These are phyloP conservation scores for Entomortierella beljakovae DNA, from an alignment of 192 early-diverging fungal species.

Conservation along the genomic window DNA sequence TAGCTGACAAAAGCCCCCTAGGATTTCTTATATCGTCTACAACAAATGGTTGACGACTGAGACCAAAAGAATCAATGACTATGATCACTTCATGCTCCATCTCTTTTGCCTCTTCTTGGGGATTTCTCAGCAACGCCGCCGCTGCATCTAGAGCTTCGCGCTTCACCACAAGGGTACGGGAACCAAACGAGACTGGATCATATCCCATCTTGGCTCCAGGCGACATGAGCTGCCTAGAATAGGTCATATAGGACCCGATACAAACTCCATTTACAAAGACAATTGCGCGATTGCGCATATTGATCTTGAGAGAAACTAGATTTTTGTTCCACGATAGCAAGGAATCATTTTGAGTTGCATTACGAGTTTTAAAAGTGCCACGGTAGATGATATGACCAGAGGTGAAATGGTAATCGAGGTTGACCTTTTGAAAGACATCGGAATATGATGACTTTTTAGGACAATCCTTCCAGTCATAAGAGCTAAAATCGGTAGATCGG, in stretches of 20 bases:
- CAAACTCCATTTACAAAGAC: constrained; percentile 78
- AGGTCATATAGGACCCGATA: constrained; percentile 84
- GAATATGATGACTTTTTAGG: constrained; percentile 10
- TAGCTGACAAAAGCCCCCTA: constrained; percentile 77
- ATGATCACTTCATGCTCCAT: constrained; percentile 75
- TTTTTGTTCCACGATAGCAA: constrained; percentile 21
- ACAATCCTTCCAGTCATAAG: constrained; percentile 30
- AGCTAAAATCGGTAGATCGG: constrained; percentile 13
- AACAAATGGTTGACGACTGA: constrained; percentile 75
- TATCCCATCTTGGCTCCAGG: constrained; percentile 80
- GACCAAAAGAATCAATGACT: constrained; percentile 81
- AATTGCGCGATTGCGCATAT: constrained; percentile 78
- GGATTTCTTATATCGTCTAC: constrained; percentile 82
- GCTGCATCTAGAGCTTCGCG: constrained; percentile 40
- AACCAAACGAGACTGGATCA: constrained; percentile 69
- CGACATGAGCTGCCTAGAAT: constrained; percentile 63
- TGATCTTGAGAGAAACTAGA: constrained; percentile 67
- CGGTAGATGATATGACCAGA: constrained; percentile 41
- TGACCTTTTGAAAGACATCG: constrained; percentile 29
- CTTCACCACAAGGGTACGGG: constrained; percentile 68
- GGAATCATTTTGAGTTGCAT: constrained; percentile 13
- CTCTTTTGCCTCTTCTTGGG: background rate
- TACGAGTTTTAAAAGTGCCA: constrained; percentile 30
- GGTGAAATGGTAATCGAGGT: constrained; percentile 36
- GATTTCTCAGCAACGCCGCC: background rate